These are phyloP conservation scores for Helotiales sp. DNA, from an alignment of 2,329 filamentous ascomycete genomes.

Conservation along the genomic window DNA sequence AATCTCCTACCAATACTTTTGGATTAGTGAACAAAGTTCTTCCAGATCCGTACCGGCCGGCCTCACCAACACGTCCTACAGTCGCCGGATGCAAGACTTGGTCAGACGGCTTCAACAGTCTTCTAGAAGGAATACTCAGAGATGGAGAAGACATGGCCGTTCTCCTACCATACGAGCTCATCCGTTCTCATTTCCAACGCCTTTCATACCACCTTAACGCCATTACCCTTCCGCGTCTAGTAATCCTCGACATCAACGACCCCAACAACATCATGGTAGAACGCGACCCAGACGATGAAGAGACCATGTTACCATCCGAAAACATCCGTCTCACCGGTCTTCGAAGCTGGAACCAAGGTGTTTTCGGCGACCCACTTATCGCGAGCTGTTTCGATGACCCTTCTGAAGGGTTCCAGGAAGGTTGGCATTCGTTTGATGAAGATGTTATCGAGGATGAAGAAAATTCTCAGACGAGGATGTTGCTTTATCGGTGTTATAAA, in stretches of 20 bases:
- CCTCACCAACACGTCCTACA: conserved; percentile 4
- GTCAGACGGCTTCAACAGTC: conserved; percentile 55
- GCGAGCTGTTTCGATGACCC: conserved; percentile 48
- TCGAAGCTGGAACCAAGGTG: conserved; percentile 57
- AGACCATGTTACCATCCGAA: conserved; percentile 5
- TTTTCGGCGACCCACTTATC: conserved; percentile 62
- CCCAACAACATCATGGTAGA: conserved; percentile 51
- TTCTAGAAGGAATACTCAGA: conserved; percentile 56
- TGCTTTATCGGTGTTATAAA: conserved; percentile 61
- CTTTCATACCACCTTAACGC: conserved; percentile 51
- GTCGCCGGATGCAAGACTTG: conserved; percentile 44
- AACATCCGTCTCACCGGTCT: conserved; percentile 46
- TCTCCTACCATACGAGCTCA: conserved; percentile 54
- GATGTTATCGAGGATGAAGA: conserved; percentile 44
- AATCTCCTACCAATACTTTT: conserved; percentile 31
- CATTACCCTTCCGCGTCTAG: conserved; percentile 51
- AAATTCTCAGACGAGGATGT: conserved; percentile 46
- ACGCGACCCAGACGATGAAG: conserved; percentile 13
- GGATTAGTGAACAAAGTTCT: conserved; percentile 31
- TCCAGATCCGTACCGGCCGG: conserved; percentile 17
- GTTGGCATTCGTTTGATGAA: conserved; percentile 37
- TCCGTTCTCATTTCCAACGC: conserved; percentile 53
- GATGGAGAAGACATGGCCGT: conserved; percentile 62
- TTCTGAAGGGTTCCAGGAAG: conserved; percentile 46
- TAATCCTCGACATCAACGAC: conserved; percentile 53